A percentile compares a stretch with the other conserved stretches of the same genome.
Conservation (phyloP, 2,329 filamentous ascomycete genomes). For the Apiospora marii region DNA sequence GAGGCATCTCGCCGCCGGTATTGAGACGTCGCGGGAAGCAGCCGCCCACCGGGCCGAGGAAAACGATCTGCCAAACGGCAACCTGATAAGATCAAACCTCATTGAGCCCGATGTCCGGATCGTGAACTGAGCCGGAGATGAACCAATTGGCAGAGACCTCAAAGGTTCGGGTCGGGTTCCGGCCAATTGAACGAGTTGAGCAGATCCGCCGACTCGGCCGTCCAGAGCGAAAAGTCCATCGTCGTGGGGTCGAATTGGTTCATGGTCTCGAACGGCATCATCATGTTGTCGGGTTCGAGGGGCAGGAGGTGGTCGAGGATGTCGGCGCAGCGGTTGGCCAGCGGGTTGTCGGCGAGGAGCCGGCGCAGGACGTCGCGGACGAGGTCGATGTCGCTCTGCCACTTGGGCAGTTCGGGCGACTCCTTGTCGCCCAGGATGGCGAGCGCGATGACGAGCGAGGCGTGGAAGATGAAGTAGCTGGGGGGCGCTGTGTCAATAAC, state of each 20-base stretch:
- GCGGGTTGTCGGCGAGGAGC: slow-evolving; percentile 35
- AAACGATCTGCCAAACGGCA: slow-evolving; percentile 42
- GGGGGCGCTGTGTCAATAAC: not conserved
- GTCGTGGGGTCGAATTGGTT: slow-evolving; percentile 34
- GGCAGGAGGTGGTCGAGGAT: slow-evolving; percentile 40
- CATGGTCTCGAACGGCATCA: slow-evolving; percentile 27
- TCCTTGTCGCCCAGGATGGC: slow-evolving; percentile 39
- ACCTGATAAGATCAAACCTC: slow-evolving; percentile 36
- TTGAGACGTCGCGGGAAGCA: slow-evolving; percentile 37
- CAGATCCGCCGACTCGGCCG: slow-evolving; percentile 32
- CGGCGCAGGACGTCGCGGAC: slow-evolving; percentile 37
- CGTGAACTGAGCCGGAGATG: slow-evolving; percentile 31
- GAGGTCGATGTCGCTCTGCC: slow-evolving; percentile 41
- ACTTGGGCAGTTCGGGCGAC: slow-evolving; percentile 36
- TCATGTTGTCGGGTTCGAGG: slow-evolving; percentile 24
- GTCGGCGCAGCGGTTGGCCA: slow-evolving; percentile 40
- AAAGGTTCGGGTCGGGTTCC: slow-evolving; percentile 28
- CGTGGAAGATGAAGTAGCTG: slow-evolving; percentile 44
- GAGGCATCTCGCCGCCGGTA: slow-evolving; percentile 39
- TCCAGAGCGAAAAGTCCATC: slow-evolving; percentile 39
- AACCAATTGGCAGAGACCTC: not conserved
- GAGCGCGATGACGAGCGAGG: slow-evolving; percentile 40
- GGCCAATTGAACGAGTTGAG: slow-evolving; percentile 37
- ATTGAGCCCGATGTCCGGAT: slow-evolving; percentile 37
- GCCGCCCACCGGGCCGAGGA: slow-evolving; percentile 36